Evolutionary conservation across 2,329 filamentous ascomycete species (phyloP), one percentile per base, ranked within the genome.

Genomic region (Clarireedia homoeocarpa): DNA sequence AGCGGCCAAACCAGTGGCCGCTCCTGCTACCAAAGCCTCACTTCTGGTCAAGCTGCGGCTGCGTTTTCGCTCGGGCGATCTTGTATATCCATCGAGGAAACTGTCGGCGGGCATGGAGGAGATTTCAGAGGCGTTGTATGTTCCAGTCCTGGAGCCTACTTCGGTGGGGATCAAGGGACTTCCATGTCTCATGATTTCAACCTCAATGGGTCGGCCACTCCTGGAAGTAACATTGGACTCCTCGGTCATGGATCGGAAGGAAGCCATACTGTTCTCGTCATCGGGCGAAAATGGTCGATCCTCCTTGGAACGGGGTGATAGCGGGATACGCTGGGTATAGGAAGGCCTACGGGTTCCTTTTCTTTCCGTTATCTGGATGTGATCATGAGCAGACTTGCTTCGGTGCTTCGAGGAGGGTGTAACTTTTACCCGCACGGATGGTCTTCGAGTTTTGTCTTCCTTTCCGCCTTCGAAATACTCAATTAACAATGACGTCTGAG

Each of bases 281-380:
- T 84, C 83, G 39, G 68, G 73, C 50, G 77, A 74, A 54, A 27
- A 20, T 48, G 73, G 67, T 58, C 78, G 76, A 42, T 66, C 67
- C 57, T 51, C 67, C 61, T 71, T 75, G 62, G 66, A 73, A 66
- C 72, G 73, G 59, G 72, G 71, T 48, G 75, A 67, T 15, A 90
- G 75, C 46, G 86, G 86, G 60, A 88, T 88, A 62, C 84, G 83
- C 61, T 81, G 78, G 42, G 81, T 82, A 69, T 83, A 85, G 1
- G 81, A 89, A 17, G 86, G 79, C 72, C 86, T 91, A 65, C 87
- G 83, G 61, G 83, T 78, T 61, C 83, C 83, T 69, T 83, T 86
- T 56, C 85, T 85, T 72, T 94, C 88, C 56, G 89, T 95, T 70
- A 95, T 91, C 72, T 94, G 86, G 59, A 95, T 85, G 68, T 88